Evolutionary conservation across 208 protist genomes (phyloP).

Genomic region (Acanthamoeba healyi): DNA sequence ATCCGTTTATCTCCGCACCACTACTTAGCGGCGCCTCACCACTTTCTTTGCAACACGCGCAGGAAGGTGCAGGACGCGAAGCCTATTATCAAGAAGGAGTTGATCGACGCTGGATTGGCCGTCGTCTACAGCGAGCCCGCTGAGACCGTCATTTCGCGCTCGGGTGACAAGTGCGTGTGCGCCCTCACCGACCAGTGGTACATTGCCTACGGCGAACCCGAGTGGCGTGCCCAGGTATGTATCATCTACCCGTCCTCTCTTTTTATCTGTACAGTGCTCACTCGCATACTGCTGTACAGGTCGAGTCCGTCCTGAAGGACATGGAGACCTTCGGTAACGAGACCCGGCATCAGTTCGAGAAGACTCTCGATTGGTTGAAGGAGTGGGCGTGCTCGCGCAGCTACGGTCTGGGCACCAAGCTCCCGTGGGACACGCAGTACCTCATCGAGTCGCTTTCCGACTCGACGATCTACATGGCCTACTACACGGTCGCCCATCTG

Average conservation of each 20-base stretch:
- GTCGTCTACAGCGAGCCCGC: constrained; percentile 98
- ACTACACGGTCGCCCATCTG: constrained; percentile 99
- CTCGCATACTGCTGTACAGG: not conserved
- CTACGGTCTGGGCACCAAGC: constrained; percentile 98
- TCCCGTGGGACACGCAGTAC: constrained; percentile 97
- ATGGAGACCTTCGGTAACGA: constrained; percentile 96
- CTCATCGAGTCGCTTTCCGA: constrained; percentile 99
- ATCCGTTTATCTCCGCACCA: no score
- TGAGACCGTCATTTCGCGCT: constrained; percentile 97
- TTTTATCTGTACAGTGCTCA: not conserved
- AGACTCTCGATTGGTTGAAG: constrained; percentile 97
- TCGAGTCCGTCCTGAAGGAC: not conserved
- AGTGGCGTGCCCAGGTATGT: constrained; percentile 93
- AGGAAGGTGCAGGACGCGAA: constrained; percentile 96
- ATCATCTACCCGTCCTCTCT: not conserved
- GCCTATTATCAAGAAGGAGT: constrained; percentile 90
- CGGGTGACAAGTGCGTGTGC: constrained; percentile 99
- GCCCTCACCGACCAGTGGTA: constrained; percentile 99
- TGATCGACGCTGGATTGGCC: constrained; percentile 92
- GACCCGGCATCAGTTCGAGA: constrained; percentile 94
- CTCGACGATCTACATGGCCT: constrained; percentile 99
- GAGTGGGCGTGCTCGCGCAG: constrained; percentile 99
- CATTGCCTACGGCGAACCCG: constrained; percentile 98
- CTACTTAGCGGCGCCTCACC: no score
- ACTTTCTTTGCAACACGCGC: not conserved